Evolutionary conservation across 2,329 filamentous ascomycete genomes (phyloP).

Genomic region (Venturia effusa): DNA sequence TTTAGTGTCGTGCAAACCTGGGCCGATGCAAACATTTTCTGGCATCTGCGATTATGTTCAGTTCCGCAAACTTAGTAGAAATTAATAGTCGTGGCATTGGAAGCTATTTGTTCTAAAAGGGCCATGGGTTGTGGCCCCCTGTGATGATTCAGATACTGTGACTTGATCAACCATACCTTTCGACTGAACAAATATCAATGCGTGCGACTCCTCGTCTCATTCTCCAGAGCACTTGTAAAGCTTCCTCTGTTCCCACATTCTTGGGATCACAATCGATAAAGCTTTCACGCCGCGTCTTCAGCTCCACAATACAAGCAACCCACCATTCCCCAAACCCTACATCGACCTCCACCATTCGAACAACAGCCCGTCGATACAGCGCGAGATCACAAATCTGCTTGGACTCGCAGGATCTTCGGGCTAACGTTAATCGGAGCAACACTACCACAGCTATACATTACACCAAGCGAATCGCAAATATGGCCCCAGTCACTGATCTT

Average conservation of each 20-base stretch:
- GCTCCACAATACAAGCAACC: neutral
- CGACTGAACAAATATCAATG: neutral
- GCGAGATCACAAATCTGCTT: neutral
- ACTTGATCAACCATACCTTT: neutral
- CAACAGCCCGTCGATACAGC: neutral
- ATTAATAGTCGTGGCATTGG: too few relatives aligned
- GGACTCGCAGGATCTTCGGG: too few relatives aligned
- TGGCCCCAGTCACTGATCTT: slow-evolving; percentile 1
- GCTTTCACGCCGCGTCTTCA: neutral
- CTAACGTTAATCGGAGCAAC: too few relatives aligned
- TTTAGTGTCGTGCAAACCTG: too few relatives aligned
- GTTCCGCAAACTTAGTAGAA: too few relatives aligned
- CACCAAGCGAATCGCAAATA: neutral
- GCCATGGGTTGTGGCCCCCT: too few relatives aligned
- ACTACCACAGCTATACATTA: too few relatives aligned
- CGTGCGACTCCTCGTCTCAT: neutral
- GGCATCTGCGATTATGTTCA: too few relatives aligned
- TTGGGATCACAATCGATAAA: neutral
- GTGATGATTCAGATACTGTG: too few relatives aligned
- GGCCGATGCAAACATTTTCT: too few relatives aligned
- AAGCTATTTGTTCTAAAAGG: too few relatives aligned
- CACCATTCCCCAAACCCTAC: neutral
- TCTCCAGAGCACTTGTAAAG: neutral
- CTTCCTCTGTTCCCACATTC: neutral
- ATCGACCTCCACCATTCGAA: neutral